Conservation (phyloP, 1,284 basidiomycete species). For the Ceratobasidium sp. region DNA sequence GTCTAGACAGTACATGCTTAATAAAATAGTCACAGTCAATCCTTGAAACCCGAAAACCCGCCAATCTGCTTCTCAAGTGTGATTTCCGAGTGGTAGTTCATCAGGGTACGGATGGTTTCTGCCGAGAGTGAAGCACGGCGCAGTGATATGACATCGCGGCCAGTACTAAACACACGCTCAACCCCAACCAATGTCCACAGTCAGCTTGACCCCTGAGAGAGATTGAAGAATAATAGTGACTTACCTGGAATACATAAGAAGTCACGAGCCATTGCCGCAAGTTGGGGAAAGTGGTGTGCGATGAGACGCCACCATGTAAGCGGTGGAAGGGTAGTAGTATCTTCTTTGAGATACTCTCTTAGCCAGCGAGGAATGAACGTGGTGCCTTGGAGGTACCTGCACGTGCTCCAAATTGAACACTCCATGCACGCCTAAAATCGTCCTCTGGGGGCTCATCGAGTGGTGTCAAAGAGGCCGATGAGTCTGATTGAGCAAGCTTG, state of each 20-base stretch:
- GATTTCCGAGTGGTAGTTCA: constrained; percentile 22
- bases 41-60: background rate
- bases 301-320: constrained; percentile 2
- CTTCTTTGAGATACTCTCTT: background rate
- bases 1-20: background rate
- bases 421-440: no score
- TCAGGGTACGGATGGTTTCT: constrained; percentile 39
- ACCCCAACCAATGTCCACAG: no score
- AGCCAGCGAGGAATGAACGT: background rate
- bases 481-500: no score
- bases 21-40: background rate
- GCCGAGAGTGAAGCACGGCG: constrained; percentile 36
- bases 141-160: constrained; percentile 39
- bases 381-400: background rate
- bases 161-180: no score
- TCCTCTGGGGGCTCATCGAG: no score
- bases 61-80: constrained; percentile 17
- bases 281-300: background rate
- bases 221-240: no score
- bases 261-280: background rate
- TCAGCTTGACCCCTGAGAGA: no score
- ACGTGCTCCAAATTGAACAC: no score
- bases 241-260: constrained; percentile 10
- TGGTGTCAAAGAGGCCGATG: no score
- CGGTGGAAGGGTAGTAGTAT: background rate